Evolutionary conservation across 108 stramenopile species (phyloP).

Genomic region (Cyclostephanos tholiformis): DNA sequence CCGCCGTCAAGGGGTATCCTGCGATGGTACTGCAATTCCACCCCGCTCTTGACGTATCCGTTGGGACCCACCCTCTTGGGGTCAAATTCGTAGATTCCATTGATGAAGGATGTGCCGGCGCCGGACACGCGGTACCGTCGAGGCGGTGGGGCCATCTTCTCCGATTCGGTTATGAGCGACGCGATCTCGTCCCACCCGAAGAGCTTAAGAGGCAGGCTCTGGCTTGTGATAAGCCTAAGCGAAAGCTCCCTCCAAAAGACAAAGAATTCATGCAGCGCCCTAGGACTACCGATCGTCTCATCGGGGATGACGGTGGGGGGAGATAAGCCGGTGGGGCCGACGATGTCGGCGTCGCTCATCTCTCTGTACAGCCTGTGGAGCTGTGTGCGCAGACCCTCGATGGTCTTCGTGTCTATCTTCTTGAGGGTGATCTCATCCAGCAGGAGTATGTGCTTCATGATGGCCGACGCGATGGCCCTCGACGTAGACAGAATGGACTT

Average conservation of each 20-base stretch:
- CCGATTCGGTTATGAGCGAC: slow-evolving; percentile 65
- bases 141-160: slow-evolving; percentile 73
- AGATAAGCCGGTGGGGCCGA: neutral
- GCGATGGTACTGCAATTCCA: slow-evolving; percentile 64
- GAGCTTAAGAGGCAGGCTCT: slow-evolving; percentile 76
- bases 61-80: slow-evolving; percentile 48
- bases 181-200: slow-evolving; percentile 87
- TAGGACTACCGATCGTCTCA: slow-evolving; percentile 4
- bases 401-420: slow-evolving; percentile 57
- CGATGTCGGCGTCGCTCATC: slow-evolving; percentile 17
- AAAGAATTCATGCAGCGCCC: slow-evolving; percentile 63
- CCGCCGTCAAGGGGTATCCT: slow-evolving; percentile 16
- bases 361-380: slow-evolving; percentile 56
- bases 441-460: slow-evolving; percentile 60
- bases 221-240: slow-evolving; percentile 73
- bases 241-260: slow-evolving; percentile 65
- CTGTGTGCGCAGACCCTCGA: slow-evolving; percentile 31
- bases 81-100: slow-evolving; percentile 79
- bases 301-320: neutral
- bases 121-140: slow-evolving; percentile 59
- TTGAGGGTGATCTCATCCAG: slow-evolving; percentile 66
- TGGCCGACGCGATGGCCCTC: slow-evolving; percentile 48
- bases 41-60: slow-evolving; percentile 58
- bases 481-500: slow-evolving; percentile 42
- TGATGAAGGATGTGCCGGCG: slow-evolving; percentile 81